Evolutionary conservation across 352 stramenopile species (phyloP).

Genomic region (Globisporangium irregulare): DNA sequence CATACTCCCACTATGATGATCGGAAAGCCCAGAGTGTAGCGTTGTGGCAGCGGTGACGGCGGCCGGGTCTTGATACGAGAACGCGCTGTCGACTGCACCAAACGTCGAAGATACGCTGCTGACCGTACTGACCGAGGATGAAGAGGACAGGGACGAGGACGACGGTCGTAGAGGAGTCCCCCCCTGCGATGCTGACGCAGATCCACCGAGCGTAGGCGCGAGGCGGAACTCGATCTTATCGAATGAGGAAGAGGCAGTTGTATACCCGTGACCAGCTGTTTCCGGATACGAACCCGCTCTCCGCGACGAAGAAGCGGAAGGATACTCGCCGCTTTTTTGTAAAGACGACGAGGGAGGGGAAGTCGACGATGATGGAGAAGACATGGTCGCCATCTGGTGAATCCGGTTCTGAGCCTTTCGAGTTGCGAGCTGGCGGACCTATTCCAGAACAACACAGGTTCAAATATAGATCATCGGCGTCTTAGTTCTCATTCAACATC

Average conservation of each 20-base stretch:
- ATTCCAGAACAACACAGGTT: constrained; percentile 4
- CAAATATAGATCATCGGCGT: constrained; percentile 7
- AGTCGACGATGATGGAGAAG: constrained; percentile 12
- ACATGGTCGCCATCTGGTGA: constrained; percentile 21
- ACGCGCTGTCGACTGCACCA: constrained; percentile 20
- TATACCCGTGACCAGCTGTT: constrained; percentile 19
- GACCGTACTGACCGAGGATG: constrained; percentile 14
- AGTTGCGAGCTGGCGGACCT: constrained; percentile 1
- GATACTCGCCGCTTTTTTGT: constrained; percentile 12
- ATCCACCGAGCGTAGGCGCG: background rate
- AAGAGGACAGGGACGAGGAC: constrained; percentile 20
- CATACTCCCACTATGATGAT: constrained; percentile 10
- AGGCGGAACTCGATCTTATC: constrained; percentile 34
- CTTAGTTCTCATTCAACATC: background rate
- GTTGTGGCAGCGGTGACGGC: background rate
- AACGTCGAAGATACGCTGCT: constrained; percentile 14
- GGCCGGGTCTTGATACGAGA: constrained; percentile 10
- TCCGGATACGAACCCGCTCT: constrained; percentile 21
- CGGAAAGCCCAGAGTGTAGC: constrained; percentile 5
- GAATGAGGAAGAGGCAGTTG: constrained; percentile 15
- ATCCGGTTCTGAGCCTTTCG: constrained; percentile 18
- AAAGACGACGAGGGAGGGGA: constrained; percentile 8
- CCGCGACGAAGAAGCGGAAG: background rate
- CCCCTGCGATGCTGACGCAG: constrained; percentile 14
- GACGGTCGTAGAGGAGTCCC: constrained; percentile 6